Evolutionary conservation across 2,329 filamentous ascomycete species (phyloP).

Genomic region (Aspergillus aculeatus): DNA sequence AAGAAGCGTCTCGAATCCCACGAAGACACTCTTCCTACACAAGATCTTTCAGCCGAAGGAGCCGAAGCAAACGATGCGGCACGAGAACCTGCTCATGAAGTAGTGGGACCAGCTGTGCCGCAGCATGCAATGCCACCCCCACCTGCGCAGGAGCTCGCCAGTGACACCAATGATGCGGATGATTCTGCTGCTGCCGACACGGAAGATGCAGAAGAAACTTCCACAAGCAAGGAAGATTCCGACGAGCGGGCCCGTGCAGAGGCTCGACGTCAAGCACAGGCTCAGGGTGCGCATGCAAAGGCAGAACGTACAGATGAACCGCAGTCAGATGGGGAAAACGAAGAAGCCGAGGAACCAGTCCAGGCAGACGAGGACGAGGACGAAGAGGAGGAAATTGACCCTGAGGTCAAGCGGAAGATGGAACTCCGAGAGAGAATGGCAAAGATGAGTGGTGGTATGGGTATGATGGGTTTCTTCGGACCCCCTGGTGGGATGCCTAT

Average conservation of each 20-base stretch:
- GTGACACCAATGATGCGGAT: conserved; percentile 65
- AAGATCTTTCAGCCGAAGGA: conserved; percentile 30
- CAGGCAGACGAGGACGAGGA: conserved; percentile 66
- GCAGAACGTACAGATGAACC: conserved; percentile 9
- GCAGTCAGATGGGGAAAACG: conserved; percentile 39
- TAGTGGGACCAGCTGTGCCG: conserved; percentile 30
- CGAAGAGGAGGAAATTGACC: conserved; percentile 73
- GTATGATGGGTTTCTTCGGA: conserved; percentile 92
- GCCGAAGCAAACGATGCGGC: conserved; percentile 34
- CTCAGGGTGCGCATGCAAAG: conserved; percentile 5
- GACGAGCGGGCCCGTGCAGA: conserved; percentile 53
- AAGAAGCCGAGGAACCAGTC: conserved; percentile 44
- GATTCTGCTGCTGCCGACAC: conserved; percentile 63
- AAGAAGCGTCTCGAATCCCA: conserved; percentile 61
- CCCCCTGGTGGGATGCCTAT: conserved; percentile 61
- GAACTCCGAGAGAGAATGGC: conserved; percentile 94
- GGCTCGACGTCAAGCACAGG: conserved; percentile 13
- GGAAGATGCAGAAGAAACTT: conserved; percentile 61
- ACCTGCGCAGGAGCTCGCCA: conserved; percentile 54
- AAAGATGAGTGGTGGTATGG: conserved; percentile 97
- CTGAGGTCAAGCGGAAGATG: conserved; percentile 78
- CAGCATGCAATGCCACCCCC: conserved; percentile 36
- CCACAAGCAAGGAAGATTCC: conserved; percentile 71
- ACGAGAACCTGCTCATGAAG: conserved; percentile 39
- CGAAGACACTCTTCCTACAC: conserved; percentile 24